Evolutionary conservation across 768 basidiomycete species (phyloP).

Genomic region (Rhizopogon roseolus): DNA sequence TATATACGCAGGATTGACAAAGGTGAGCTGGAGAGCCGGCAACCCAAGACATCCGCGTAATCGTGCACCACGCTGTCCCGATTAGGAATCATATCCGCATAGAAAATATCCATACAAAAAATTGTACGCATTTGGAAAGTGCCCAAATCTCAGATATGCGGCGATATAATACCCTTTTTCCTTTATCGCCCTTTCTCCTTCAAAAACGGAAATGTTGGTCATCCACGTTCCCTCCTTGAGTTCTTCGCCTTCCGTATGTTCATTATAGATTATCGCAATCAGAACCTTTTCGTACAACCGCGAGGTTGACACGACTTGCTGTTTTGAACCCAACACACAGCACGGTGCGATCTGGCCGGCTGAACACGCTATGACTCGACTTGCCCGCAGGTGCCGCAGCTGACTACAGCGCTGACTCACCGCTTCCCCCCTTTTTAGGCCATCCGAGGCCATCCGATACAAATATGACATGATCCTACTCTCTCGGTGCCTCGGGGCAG

Average conservation of each 20-base stretch:
- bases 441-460: background rate
- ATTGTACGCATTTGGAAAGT: background rate
- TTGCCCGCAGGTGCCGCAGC: conserved; percentile 2
- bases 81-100: conserved; percentile 8
- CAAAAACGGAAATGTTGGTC: background rate
- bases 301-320: conserved; percentile 2
- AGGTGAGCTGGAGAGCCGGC: conserved; percentile 21
- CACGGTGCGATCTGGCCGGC: background rate
- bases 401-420: conserved; percentile 19
- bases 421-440: background rate
- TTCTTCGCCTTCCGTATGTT: conserved; percentile 16
- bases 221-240: conserved; percentile 28
- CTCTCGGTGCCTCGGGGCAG: background rate
- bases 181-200: background rate
- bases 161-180: conserved; percentile 1
- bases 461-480: background rate
- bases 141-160: conserved; percentile 27
- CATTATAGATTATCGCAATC: conserved; percentile 25
- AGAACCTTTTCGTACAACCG: conserved; percentile 5
- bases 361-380: background rate
- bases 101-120: background rate
- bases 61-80: conserved; percentile 9
- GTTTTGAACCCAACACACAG: background rate
- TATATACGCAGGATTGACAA: conserved; percentile 25
- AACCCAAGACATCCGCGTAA: conserved; percentile 23